phyloP scores from a whole-genome alignment of 192 early-diverging fungal genomes.

The Phycomyces nitens region DNA sequence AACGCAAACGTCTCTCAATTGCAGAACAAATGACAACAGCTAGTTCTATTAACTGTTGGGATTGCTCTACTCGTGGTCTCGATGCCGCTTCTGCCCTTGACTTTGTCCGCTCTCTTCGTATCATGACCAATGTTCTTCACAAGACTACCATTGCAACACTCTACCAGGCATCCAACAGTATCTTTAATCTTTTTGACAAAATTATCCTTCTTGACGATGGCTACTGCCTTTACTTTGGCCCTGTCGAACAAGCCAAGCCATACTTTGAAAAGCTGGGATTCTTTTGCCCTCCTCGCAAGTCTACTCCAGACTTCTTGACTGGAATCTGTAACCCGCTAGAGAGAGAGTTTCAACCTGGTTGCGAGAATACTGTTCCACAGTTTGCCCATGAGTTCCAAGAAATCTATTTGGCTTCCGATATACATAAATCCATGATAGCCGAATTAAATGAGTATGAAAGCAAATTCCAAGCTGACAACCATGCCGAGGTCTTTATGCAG shows the following conservation, averaged over 20 bases:
- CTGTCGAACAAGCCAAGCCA: slow-evolving; percentile 47
- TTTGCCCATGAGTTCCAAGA: slow-evolving; percentile 63
- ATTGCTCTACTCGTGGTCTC: slow-evolving; percentile 65
- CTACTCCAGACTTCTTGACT: slow-evolving; percentile 69
- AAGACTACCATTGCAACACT: slow-evolving; percentile 58
- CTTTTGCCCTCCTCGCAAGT: slow-evolving; percentile 59
- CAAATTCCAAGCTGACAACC: slow-evolving; percentile 19
- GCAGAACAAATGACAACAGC: slow-evolving; percentile 71
- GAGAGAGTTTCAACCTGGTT: slow-evolving; percentile 51
- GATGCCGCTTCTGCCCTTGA: slow-evolving; percentile 82
- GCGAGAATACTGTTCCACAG: slow-evolving; percentile 49
- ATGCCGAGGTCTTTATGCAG: slow-evolving; percentile 35
- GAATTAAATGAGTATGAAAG: slow-evolving; percentile 45
- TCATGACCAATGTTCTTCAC: slow-evolving; percentile 64
- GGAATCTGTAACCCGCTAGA: slow-evolving; percentile 62
- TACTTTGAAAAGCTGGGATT: slow-evolving; percentile 67
- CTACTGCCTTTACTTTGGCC: slow-evolving; percentile 68
- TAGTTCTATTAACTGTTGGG: slow-evolving; percentile 57
- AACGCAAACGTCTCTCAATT: slow-evolving; percentile 75
- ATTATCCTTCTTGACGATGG: slow-evolving; percentile 65
- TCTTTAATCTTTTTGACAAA: slow-evolving; percentile 71
- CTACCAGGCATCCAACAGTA: slow-evolving; percentile 74
- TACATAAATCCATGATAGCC: slow-evolving; percentile 36
- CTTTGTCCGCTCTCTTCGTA: slow-evolving; percentile 70
- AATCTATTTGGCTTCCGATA: slow-evolving; percentile 42